These are phyloP conservation scores for Aquilaria malaccensis DNA, from an alignment of 345 rosid species.

Conservation along the genomic window DNA sequence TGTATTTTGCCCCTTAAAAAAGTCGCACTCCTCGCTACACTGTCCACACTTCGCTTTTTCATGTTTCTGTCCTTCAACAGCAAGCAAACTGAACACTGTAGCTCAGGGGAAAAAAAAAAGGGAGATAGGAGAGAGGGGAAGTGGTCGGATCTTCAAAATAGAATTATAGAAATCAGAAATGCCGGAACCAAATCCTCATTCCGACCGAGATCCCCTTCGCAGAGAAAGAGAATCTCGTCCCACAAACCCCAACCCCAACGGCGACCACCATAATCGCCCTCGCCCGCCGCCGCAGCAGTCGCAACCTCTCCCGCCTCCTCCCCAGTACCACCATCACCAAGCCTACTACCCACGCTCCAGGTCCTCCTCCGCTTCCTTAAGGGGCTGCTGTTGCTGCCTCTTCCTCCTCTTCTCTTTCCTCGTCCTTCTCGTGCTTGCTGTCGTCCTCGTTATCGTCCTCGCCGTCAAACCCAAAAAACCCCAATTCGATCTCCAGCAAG, in stretches of 20 bases:
- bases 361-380: slow-evolving; percentile 75
- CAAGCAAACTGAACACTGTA: too few relatives aligned
- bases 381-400: slow-evolving; percentile 98
- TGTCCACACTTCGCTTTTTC: too few relatives aligned
- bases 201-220: too few relatives aligned
- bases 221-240: slow-evolving; percentile 2
- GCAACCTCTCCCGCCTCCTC: slow-evolving; percentile 6
- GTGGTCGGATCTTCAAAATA: too few relatives aligned
- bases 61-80: too few relatives aligned
- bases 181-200: too few relatives aligned
- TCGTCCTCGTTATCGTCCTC: slow-evolving; percentile 63
- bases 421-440: slow-evolving; percentile 62
- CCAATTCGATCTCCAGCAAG: slow-evolving; percentile 98
- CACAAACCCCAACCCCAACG: slow-evolving; percentile 7
- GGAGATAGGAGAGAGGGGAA: too few relatives aligned
- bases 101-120: too few relatives aligned
- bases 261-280: slow-evolving; percentile 12
- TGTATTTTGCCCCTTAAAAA: too few relatives aligned
- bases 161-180: too few relatives aligned
- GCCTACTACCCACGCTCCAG: slow-evolving; percentile 36
- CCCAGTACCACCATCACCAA: slow-evolving; percentile 25
- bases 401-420: slow-evolving; percentile 83
- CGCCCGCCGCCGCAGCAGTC: slow-evolving; percentile 4
- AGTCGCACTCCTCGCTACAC: too few relatives aligned
- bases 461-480: slow-evolving; percentile 98